A percentile compares a stretch with the other conserved stretches of the same genome.
Evolutionary conservation across 345 rosid species (phyloP).

Genomic region (Camelina sativa): DNA sequence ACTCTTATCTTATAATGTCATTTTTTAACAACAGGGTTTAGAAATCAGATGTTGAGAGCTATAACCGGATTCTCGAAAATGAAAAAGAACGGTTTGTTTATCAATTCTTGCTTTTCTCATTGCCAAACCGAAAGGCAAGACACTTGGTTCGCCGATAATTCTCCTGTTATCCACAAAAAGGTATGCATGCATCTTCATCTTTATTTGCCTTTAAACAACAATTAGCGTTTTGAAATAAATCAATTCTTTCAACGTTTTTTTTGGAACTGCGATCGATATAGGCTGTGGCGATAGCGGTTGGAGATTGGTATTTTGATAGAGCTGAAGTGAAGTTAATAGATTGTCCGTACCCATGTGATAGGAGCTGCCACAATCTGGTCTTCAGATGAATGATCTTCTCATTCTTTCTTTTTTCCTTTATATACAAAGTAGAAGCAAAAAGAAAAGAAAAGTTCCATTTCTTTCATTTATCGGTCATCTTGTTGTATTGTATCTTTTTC

Average conservation of each 20-base stretch:
- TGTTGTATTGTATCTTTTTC: constrained; percentile 26
- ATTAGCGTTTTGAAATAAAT: background rate
- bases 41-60: constrained; percentile 75
- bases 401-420: too few relatives aligned
- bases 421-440: constrained; percentile 15
- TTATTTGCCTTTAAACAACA: background rate
- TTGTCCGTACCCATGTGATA: constrained; percentile 93
- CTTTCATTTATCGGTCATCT: constrained; percentile 18
- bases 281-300: constrained; percentile 87
- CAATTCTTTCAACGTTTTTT: background rate
- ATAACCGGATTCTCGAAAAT: constrained; percentile 63
- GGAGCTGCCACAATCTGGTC: constrained; percentile 87
- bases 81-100: constrained; percentile 76
- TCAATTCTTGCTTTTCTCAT: constrained; percentile 95
- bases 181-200: constrained; percentile 42
- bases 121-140: constrained; percentile 96
- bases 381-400: constrained; percentile 55
- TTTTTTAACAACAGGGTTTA: constrained; percentile 58
- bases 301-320: constrained; percentile 93
- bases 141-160: constrained; percentile 86
- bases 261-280: constrained; percentile 46
- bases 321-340: constrained; percentile 67
- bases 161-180: constrained; percentile 78
- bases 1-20: background rate
- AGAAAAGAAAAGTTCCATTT: background rate